These are phyloP conservation scores for Euryodendron excelsum DNA, from an alignment of 148 eudicot genomes.

Conservation along the genomic window DNA sequence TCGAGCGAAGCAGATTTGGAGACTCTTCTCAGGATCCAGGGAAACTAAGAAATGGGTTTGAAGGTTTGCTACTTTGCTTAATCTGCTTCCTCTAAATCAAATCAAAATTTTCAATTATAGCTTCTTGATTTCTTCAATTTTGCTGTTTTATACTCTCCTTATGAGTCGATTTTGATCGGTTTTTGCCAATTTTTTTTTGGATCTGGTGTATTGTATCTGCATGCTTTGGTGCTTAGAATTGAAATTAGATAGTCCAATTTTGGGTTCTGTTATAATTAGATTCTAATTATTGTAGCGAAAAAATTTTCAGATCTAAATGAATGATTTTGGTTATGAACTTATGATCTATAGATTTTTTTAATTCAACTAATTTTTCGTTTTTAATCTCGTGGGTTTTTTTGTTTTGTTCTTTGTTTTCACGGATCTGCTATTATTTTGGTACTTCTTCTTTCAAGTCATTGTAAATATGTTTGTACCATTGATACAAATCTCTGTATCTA, in stretches of 20 bases:
- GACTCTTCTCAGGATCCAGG: not conserved
- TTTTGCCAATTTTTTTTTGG: not conserved
- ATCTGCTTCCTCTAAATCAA: not conserved
- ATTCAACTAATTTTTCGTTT: too few relatives aligned
- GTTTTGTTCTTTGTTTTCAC: too few relatives aligned
- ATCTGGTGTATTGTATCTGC: not conserved
- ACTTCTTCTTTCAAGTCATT: not conserved
- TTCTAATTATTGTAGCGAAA: not conserved
- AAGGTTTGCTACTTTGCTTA: not conserved
- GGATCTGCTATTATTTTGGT: not conserved
- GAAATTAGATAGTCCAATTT: not conserved
- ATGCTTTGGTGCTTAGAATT: constrained; percentile 3
- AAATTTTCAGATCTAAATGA: not conserved
- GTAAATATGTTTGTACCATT: not conserved
- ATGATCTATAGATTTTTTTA: not conserved
- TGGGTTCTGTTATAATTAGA: not conserved
- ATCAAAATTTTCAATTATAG: not conserved
- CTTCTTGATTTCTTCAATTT: not conserved
- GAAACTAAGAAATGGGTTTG: constrained; percentile 7
- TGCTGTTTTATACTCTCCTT: not conserved
- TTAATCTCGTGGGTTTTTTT: not conserved
- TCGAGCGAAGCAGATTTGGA: not conserved
- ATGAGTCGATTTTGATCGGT: not conserved
- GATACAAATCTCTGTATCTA: not conserved
- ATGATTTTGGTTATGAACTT: not conserved